phyloP scores from a whole-genome alignment of 345 rosid species.

The Brassica carinata region DNA sequence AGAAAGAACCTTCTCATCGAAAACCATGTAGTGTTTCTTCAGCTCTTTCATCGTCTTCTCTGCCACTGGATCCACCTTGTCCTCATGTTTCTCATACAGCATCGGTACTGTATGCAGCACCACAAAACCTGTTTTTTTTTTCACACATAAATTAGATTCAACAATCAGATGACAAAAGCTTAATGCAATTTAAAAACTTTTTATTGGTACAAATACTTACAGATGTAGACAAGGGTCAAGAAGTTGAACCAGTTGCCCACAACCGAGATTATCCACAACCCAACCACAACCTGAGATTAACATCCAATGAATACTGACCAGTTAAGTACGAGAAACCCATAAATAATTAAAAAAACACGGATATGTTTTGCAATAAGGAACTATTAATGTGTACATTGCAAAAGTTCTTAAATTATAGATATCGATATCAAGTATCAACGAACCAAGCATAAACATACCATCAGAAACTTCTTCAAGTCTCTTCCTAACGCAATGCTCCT shows the following conservation, averaged over 20 bases:
- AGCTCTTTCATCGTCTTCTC: conserved; percentile 68
- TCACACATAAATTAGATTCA: not conserved
- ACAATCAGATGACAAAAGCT: not conserved
- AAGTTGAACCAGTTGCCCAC: conserved; percentile 80
- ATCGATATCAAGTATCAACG: not conserved
- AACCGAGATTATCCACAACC: conserved; percentile 64
- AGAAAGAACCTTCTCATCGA: conserved; percentile 67
- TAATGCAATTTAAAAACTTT: not conserved
- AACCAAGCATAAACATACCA: conserved; percentile 44
- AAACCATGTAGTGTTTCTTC: conserved; percentile 66
- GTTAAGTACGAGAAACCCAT: not conserved
- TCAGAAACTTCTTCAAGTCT: conserved; percentile 64
- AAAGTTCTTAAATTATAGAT: not conserved
- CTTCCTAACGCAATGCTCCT: conserved; percentile 65
- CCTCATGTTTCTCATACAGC: conserved; percentile 78
- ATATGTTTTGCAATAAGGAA: not conserved
- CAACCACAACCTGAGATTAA: conserved; percentile 58
- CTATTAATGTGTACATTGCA: not conserved
- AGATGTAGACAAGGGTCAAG: conserved; percentile 76
- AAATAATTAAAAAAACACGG: too few species aligned
- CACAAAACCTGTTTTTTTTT: conserved; percentile 48
- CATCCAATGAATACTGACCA: not conserved
- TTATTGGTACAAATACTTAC: conserved; percentile 14
- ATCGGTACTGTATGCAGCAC: conserved; percentile 73
- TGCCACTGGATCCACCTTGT: conserved; percentile 75